phyloP scores from a whole-genome alignment of 148 eudicot genomes.

The Diospyros kaki region DNA sequence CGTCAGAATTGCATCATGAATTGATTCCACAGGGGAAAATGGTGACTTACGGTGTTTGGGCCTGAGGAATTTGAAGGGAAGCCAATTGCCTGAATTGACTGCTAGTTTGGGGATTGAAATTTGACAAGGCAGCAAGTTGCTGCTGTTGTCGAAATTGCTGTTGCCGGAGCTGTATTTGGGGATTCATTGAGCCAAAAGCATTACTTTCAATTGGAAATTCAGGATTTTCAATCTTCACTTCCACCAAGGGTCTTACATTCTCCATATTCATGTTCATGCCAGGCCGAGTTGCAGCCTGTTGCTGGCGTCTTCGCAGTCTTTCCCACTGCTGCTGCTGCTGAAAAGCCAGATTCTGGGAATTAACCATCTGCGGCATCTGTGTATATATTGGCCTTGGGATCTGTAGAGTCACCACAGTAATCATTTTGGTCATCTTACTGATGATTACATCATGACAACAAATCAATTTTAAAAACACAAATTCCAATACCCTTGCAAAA shows the following conservation, averaged over 20 bases:
- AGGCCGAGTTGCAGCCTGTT: constrained; percentile 51
- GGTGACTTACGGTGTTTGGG: constrained; percentile 63
- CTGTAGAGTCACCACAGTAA: constrained; percentile 32
- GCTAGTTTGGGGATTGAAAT: constrained; percentile 46
- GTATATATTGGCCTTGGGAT: constrained; percentile 61
- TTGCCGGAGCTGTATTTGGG: constrained; percentile 60
- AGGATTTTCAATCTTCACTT: constrained; percentile 85
- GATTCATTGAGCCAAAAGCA: constrained; percentile 44
- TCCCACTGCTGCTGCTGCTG: constrained; percentile 63
- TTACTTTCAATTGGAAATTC: constrained; percentile 66
- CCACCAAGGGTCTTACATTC: constrained; percentile 70
- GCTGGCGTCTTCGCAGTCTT: constrained; percentile 53
- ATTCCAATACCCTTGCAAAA: neutral
- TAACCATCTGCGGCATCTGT: constrained; percentile 61
- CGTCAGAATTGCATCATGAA: neutral
- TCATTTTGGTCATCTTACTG: neutral
- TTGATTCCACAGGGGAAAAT: neutral
- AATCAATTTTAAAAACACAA: neutral
- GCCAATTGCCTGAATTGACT: constrained; percentile 63
- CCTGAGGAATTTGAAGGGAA: constrained; percentile 61
- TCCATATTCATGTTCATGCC: constrained; percentile 29
- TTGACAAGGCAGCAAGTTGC: constrained; percentile 37
- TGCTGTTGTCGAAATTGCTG: constrained; percentile 37
- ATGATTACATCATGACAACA: neutral
- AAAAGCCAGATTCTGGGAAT: constrained; percentile 36